Base-by-base conservation (phyloP, 2,329 filamentous ascomycete species). In the Myrmaecium sp. region DNA sequence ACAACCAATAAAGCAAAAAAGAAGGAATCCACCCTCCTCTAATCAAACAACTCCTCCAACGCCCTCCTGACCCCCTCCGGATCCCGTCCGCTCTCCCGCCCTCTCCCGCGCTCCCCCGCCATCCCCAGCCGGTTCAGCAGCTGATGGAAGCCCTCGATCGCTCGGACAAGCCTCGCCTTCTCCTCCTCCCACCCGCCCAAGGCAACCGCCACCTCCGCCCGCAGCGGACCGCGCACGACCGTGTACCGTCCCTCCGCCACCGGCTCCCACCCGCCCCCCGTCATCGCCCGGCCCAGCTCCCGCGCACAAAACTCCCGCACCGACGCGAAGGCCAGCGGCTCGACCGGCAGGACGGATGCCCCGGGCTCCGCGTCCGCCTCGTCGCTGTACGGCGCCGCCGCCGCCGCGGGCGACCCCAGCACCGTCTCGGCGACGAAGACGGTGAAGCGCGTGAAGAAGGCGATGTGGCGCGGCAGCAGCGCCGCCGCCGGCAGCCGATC, bases 231-330 rank as follows among this genome's bases (percentile, higher is more conserved):
- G 2, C 56, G 57, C 10, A 20, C n/a, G 10, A 8, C 21, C 6
- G 12, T 13, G 9, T 23, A 6, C 17, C 55, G 47, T 13, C 53
- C 51, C 17, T 30, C 16, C 2, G 31, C 37, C 2, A 21, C 13
- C 10, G 26, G 21, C 9, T 29, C 29, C 14, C 54, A 53, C 64
- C 65, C 69, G 17, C 55, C 58, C 1, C 46, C 46, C 14, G 40
- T 43, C 11, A 69, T 36, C 21, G 54, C 54, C 1, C 54, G 41
- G 18, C 51, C 40, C 3, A 69, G 38, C 14, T 62, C 57, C 17
- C 51, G 52, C 3, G 44, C 43, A 21, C 38, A 46, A 25, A 51
- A 51, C 2, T 37, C 21, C 1, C 44, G 28, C 3, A 37, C 14
- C 5, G 31, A 30, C 4, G 15, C 25, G 13, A 34, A 31, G n/a